Evolutionary conservation across 2,329 filamentous ascomycete species (phyloP).

Genomic region (Claviceps cyperi): DNA sequence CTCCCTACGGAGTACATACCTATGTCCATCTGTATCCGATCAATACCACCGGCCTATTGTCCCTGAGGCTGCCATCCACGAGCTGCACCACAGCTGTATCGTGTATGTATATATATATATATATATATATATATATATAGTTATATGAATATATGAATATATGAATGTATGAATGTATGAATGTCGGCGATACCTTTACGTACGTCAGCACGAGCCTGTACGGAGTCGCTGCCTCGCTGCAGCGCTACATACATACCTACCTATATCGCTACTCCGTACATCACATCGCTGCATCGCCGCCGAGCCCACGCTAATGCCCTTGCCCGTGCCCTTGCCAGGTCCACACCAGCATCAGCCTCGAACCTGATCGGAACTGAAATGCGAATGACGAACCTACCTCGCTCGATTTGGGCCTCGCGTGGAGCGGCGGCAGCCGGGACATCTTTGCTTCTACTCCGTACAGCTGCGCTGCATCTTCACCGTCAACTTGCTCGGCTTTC

Average conservation of each 20-base stretch:
- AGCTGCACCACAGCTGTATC: too few relatives aligned
- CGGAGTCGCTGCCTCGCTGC: too few relatives aligned
- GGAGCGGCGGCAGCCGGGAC: neutral
- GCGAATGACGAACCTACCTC: constrained; percentile 2
- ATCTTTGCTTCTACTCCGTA: neutral
- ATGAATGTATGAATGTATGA: too few relatives aligned
- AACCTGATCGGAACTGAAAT: constrained; percentile 1
- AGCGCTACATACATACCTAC: too few relatives aligned
- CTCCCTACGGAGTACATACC: too few relatives aligned
- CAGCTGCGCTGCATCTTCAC: neutral
- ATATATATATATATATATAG: too few relatives aligned
- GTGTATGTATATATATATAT: too few relatives aligned
- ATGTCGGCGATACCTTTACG: neutral
- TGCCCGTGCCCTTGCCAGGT: neutral
- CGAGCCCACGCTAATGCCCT: neutral
- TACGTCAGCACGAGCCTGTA: constrained; percentile 1
- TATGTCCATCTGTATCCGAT: too few relatives aligned
- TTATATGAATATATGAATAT: too few relatives aligned
- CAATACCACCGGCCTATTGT: too few relatives aligned
- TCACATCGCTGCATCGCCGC: neutral
- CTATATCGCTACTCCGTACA: too few relatives aligned
- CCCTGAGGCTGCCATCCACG: too few relatives aligned
- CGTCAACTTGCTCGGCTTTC: neutral
- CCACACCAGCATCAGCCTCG: neutral
- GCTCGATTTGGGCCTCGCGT: neutral